Evolutionary conservation across 1,284 basidiomycete species (phyloP), one percentile per base, ranked within the genome.

Genomic region (Naganishia liquefaciens): DNA sequence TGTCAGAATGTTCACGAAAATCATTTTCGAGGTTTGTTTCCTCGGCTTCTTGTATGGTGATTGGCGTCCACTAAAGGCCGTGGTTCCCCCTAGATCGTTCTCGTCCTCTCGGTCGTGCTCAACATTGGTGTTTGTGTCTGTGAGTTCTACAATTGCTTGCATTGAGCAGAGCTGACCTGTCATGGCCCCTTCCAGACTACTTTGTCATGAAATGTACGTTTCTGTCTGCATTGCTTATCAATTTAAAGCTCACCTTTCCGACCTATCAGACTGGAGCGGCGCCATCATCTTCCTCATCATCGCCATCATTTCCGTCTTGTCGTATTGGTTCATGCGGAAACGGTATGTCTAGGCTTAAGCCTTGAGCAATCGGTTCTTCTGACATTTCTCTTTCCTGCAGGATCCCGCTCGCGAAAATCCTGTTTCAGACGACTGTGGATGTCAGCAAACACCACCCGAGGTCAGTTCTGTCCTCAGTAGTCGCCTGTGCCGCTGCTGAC

Each of bases 391-490:
- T 58, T 28, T 19, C 50, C 23, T 67, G 1, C 51, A 77, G 90
- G 27, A 93, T 94, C 63, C 90, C 90, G 0, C 80, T 94, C 3
- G 87, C 89, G 2, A 86, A 87, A 21, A 78, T 92, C 7, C 82
- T 93, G 6, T 82, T 93, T 3, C 88, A 92, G 76, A 87, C 90
- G 4, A 76, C 74, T 3, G 89, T 92, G 81, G 89, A 91, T 71
- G 83, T 91, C 44, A 84, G 88, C 50, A 91, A 91, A 73, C 88
- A 90, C 71, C 89, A 93, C 77, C 85, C 83, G 64, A 87, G 86
- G 51, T 64, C 19, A 21, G 63, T 23, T n/a, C 17, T 21, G 7
- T 62, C 23, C 25, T 21, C 5, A 11, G 7, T 15, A 11, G n/a
- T 13, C 3, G 27, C 15, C 11, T 17, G 7, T 9, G 50, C 46